Base-by-base conservation (phyloP, 129 eudicot species). In the Artemisia annua region DNA sequence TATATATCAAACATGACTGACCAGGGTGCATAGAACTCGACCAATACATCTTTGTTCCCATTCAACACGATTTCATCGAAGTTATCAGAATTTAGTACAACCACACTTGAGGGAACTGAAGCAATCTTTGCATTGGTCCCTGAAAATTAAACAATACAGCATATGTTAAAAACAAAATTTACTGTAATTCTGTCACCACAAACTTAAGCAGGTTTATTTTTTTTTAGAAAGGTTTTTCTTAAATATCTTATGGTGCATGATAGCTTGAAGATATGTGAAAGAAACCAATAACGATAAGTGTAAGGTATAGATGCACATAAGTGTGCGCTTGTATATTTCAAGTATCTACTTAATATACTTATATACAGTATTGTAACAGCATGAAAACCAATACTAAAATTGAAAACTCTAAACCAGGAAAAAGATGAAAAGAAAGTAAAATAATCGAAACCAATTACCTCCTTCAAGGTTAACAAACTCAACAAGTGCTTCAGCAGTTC, bases 1-100 rank as follows among this genome's bases (percentile, higher is more conserved):
- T 24, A 57, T 28, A 48, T 18, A 64, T 3, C 18, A 55, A 56
- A 54, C 49, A 28, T 54, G 61, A 65, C 82, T 70, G 75, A 95
- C 99, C 99, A 95, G 63, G 99, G 99, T 57, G 99, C 99, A 82
- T 95, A 95, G 67, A 88, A 95, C 87, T 95, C 99, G 53, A 91
- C 99, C 72, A 95, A 84, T 58, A 95, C 99, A 75, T 95, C 87
- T 66, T 95, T 95, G 19, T 79, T 83, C 73, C 80, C 88, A 85
- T 95, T 87, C 83, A 91, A 79, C 11, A 91, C 99, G 69, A 95
- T 79, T 63, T 91, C 88, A 3, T 91, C 82, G 72, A 95, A 95
- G 88, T 91, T 95, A 20, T 95, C 96, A 44, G 97, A 67, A 35
- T 79, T 83, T 66, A 95, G 87, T 26, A 95, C 85, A 78, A 95